A percentile compares a stretch with the other conserved stretches of the same genome.
Conservation (phyloP, 2,329 filamentous ascomycete genomes). For the Balansia obtecta region DNA sequence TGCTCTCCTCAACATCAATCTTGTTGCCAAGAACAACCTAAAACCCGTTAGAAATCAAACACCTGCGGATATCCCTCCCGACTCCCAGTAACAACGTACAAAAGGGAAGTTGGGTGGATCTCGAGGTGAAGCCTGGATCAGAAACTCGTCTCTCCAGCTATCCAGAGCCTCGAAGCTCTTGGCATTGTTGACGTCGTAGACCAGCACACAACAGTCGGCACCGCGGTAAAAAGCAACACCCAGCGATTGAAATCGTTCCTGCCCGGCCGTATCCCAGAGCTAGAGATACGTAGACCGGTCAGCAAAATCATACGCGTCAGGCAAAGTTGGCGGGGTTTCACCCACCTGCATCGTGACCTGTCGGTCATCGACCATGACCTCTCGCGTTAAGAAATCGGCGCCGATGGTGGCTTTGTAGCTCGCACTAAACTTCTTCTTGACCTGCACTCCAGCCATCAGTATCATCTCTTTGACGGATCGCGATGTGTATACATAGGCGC, state of each 20-base stretch:
- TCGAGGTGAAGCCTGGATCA: conserved; percentile 92
- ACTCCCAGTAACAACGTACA: conserved; percentile 42
- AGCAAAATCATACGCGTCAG: not conserved
- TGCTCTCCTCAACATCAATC: conserved; percentile 96
- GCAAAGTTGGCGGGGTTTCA: not conserved
- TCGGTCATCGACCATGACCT: conserved; percentile 92
- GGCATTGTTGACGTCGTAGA: conserved; percentile 97
- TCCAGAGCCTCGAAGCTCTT: conserved; percentile 98
- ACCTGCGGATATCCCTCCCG: not conserved
- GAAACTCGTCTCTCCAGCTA: conserved; percentile 95
- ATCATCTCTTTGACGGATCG: not conserved
- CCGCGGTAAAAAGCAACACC: conserved; percentile 96
- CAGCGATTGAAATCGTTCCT: conserved; percentile 94
- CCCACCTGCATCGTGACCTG: conserved; percentile 95
- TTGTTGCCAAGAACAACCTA: conserved; percentile 96
- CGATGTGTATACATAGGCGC: conserved; percentile 4
- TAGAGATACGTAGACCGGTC: conserved; percentile 22
- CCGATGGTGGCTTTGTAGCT: conserved; percentile 99
- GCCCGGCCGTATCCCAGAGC: conserved; percentile 96
- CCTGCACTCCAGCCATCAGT: conserved; percentile 38
- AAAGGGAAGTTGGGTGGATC: conserved; percentile 98
- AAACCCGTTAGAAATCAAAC: conserved; percentile 10
- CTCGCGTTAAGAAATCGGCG: conserved; percentile 95
- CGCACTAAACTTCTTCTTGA: conserved; percentile 99
- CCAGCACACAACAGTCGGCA: conserved; percentile 93